These are phyloP conservation scores for Claviceps sp. DNA, from an alignment of 2,329 filamentous ascomycete species.

Conservation along the genomic window DNA sequence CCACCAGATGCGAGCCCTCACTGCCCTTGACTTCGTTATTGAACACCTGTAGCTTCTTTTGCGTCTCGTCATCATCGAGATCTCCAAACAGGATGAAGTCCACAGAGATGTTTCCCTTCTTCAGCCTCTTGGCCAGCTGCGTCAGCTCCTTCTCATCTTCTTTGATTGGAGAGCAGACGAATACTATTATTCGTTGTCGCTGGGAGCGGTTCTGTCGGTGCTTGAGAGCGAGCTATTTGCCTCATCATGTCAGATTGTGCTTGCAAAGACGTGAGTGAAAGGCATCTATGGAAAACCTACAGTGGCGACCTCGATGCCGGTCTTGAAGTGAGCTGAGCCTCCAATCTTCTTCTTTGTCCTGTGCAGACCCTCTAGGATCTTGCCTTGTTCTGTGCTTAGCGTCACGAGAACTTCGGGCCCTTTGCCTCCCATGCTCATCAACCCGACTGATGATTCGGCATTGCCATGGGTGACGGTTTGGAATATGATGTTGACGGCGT, in stretches of 20 bases:
- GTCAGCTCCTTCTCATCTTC: slow-evolving; percentile 83
- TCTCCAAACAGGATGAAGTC: slow-evolving; percentile 95
- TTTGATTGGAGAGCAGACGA: slow-evolving; percentile 82
- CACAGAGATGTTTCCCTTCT: slow-evolving; percentile 89
- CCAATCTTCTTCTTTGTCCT: slow-evolving; percentile 84
- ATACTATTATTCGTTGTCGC: slow-evolving; percentile 91
- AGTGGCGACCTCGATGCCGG: slow-evolving; percentile 86
- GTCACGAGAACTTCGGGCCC: slow-evolving; percentile 96
- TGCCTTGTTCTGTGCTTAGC: slow-evolving; percentile 89
- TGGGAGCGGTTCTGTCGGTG: slow-evolving; percentile 97
- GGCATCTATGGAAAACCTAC: slow-evolving; percentile 40
- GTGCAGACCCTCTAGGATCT: slow-evolving; percentile 84
- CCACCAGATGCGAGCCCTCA: slow-evolving; percentile 81
- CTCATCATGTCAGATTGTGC: not conserved
- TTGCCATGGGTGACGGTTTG: slow-evolving; percentile 90
- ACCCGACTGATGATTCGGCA: slow-evolving; percentile 88
- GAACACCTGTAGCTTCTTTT: slow-evolving; percentile 88
- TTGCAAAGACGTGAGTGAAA: too few relatives aligned
- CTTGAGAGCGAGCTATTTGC: slow-evolving; percentile 73
- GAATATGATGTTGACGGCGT: slow-evolving; percentile 91
- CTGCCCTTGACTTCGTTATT: slow-evolving; percentile 84
- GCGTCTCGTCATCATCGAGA: slow-evolving; percentile 72
- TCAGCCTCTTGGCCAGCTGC: slow-evolving; percentile 93
- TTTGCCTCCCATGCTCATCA: slow-evolving; percentile 98
- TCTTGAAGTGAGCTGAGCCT: slow-evolving; percentile 76